A percentile compares a stretch with the other conserved stretches of the same genome.
Conservation (phyloP, 257 asterid genomes). For the Coffea canephora region DNA sequence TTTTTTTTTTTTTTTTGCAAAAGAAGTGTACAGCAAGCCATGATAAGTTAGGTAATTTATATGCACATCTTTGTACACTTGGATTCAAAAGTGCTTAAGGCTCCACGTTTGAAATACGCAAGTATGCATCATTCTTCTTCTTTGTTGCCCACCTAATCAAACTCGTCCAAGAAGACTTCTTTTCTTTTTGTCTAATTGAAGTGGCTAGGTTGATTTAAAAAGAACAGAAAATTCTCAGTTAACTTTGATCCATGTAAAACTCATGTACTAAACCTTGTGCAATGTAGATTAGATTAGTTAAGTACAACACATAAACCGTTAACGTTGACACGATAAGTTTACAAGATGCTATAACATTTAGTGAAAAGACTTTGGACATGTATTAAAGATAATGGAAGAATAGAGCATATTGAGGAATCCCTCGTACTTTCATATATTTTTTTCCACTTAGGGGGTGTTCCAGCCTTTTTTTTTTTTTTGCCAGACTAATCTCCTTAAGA, state of each 20-base stretch:
- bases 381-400: no score
- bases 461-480: no score
- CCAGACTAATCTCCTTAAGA: no score
- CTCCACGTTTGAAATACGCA: not conserved
- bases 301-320: not conserved
- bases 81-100: not conserved
- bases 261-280: not conserved
- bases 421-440: no score
- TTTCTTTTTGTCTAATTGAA: not conserved
- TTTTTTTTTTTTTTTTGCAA: not conserved
- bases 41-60: conserved; percentile 10
- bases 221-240: not conserved
- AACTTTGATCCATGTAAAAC: no score
- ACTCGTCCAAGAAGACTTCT: not conserved
- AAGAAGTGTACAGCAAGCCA: conserved; percentile 18
- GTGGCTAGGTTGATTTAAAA: not conserved
- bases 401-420: not conserved
- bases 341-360: not conserved
- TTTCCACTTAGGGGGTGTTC: no score
- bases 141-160: not conserved
- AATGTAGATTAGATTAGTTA: not conserved
- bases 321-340: not conserved
- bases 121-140: not conserved
- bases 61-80: not conserved
- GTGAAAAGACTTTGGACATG: not conserved